Percentiles rank a stretch among this genome's conserved stretches.
Evolutionary conservation across 176 grass and related monocot genomes (phyloP).

Genomic region (Triticum urartu): DNA sequence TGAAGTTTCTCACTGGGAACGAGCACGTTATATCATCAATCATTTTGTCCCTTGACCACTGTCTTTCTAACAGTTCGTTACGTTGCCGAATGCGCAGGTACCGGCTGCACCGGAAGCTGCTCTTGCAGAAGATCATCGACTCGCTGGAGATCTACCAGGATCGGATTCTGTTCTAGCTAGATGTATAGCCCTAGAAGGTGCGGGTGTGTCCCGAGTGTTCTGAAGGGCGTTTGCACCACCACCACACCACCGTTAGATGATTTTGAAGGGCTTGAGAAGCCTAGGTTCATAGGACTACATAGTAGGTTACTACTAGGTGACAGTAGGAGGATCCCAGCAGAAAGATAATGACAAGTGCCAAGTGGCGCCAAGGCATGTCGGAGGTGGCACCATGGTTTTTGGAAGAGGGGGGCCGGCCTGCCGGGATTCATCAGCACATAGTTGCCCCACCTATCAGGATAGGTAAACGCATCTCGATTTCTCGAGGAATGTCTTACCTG

Average conservation of each 20-base stretch:
- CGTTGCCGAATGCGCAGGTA: constrained; percentile 39
- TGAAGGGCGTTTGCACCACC: neutral
- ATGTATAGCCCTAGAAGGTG: too few relatives aligned
- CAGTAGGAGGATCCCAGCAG: neutral
- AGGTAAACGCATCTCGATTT: too few relatives aligned
- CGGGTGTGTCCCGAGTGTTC: neutral
- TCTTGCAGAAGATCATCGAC: constrained; percentile 73
- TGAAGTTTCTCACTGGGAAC: neutral
- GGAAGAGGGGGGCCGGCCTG: too few relatives aligned
- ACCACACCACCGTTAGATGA: neutral
- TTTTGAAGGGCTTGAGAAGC: neutral
- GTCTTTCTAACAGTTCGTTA: too few relatives aligned
- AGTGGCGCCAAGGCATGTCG: too few relatives aligned
- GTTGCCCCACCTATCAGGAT: too few relatives aligned
- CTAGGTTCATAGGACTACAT: neutral
- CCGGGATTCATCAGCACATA: too few relatives aligned
- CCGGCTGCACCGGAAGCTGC: constrained; percentile 77
- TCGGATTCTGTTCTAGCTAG: constrained; percentile 66
- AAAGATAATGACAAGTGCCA: too few relatives aligned
- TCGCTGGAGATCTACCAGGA: constrained; percentile 80
- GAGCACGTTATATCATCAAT: too few relatives aligned
- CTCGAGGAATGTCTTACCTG: too few relatives aligned
- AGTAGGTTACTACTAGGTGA: neutral
- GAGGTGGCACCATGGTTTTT: too few relatives aligned
- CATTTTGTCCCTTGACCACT: too few relatives aligned